These are phyloP conservation scores for Cryptococcus sp. DNA, from an alignment of 1,284 basidiomycete species.

Conservation along the genomic window DNA sequence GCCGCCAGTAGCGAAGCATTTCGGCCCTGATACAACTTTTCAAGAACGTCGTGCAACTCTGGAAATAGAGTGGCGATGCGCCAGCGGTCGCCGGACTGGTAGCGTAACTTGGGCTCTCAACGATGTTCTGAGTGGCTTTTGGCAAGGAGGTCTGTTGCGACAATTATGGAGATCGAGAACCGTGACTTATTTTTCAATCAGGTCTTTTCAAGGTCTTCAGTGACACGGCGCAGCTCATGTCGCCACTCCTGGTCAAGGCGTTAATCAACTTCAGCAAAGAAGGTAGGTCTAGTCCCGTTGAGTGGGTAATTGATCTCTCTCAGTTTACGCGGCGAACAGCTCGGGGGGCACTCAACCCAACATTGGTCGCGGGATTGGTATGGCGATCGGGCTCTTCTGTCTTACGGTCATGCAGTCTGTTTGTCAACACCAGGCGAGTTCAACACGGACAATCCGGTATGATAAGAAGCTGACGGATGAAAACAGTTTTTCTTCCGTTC, in stretches of 20 bases:
- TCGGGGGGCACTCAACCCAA: constrained; percentile 51
- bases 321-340: constrained; percentile 44
- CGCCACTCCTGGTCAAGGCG: constrained; percentile 66
- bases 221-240: constrained; percentile 63
- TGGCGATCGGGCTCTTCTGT: constrained; percentile 70
- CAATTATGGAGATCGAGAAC: constrained; percentile 45
- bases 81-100: constrained; percentile 54
- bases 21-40: constrained; percentile 17
- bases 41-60: constrained; percentile 18
- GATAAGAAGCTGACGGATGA: constrained; percentile 4
- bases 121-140: constrained; percentile 71
- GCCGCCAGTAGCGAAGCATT: constrained; percentile 15
- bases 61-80: constrained; percentile 40
- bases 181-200: constrained; percentile 10
- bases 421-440: constrained; percentile 63
- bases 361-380: constrained; percentile 67
- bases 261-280: constrained; percentile 70
- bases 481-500: constrained; percentile 75
- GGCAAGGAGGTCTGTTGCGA: constrained; percentile 64
- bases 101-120: constrained; percentile 70
- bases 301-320: constrained; percentile 37
- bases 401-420: constrained; percentile 64
- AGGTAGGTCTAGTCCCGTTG: constrained; percentile 48
- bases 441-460: not conserved
- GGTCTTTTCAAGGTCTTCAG: constrained; percentile 54